Conservation (phyloP, 73 alveolate genomes). For the Paramecium caudatum region DNA sequence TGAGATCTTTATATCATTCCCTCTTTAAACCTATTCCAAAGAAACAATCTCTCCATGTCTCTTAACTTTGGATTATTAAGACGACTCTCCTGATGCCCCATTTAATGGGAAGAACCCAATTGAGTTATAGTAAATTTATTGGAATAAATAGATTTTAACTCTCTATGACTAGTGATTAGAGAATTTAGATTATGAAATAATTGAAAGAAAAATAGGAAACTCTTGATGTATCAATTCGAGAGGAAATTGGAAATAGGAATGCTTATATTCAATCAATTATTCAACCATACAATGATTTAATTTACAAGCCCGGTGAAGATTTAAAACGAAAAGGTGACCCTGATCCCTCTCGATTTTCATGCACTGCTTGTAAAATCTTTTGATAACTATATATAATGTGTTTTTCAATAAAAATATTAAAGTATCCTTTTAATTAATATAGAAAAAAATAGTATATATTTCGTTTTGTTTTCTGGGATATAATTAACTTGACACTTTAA, state of each 20-base stretch:
- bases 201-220: neutral
- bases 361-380: neutral
- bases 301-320: constrained; percentile 13
- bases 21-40: constrained; percentile 20
- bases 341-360: neutral
- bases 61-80: neutral
- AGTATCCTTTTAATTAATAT: too few species aligned
- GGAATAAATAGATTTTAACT: neutral
- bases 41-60: neutral
- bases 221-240: neutral
- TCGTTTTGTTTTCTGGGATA: too few species aligned
- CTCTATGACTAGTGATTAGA: neutral
- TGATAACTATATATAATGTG: too few species aligned
- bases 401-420: too few species aligned
- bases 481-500: too few species aligned
- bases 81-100: constrained; percentile 38
- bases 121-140: neutral
- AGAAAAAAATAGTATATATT: too few species aligned
- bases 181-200: neutral
- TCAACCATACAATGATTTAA: neutral
- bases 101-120: constrained; percentile 22
- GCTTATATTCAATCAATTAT: neutral
- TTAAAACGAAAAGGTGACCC: neutral
- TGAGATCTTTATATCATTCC: constrained; percentile 29
- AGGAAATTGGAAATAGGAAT: neutral